Conservation (phyloP, 1,139 yeast species). For the Taphrina pruni region DNA sequence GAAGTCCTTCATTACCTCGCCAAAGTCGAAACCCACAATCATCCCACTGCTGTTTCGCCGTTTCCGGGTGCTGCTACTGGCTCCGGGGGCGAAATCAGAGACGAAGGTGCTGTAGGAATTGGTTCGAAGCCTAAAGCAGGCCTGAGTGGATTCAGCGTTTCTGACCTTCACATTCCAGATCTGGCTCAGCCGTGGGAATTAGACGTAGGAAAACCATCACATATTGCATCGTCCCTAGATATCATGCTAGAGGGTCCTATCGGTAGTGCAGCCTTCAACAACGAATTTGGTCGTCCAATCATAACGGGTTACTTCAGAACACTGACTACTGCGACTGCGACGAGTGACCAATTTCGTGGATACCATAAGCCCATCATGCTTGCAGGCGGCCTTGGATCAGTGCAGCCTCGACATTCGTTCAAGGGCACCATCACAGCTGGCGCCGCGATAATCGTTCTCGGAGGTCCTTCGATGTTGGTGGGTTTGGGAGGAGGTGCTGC, state of each 20-base stretch:
- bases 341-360: conserved; percentile 80
- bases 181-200: conserved; percentile 94
- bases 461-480: conserved; percentile 98
- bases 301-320: conserved; percentile 97
- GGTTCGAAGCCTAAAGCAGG: conserved; percentile 98
- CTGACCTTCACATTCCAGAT: conserved; percentile 86
- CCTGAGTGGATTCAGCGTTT: conserved; percentile 87
- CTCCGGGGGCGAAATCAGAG: conserved; percentile 99
- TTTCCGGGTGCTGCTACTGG: conserved; percentile 99
- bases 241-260: conserved; percentile 97
- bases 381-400: conserved; percentile 99
- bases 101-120: conserved; percentile 99
- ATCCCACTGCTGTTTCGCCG: conserved; percentile 99
- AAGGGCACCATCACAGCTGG: conserved; percentile 93
- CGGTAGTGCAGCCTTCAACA: conserved; percentile 98
- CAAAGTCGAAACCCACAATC: conserved; percentile 98
- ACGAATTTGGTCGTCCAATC: conserved; percentile 98
- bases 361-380: conserved; percentile 99
- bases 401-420: conserved; percentile 89
- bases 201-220: conserved; percentile 84
- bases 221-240: conserved; percentile 89
- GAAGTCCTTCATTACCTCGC: conserved; percentile 88
- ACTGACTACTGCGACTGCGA: conserved; percentile 76
- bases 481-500: conserved; percentile 99
- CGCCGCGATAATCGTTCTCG: conserved; percentile 87